Conservation (phyloP, 2,329 filamentous ascomycete genomes). For the Grosmannia huntii region DNA sequence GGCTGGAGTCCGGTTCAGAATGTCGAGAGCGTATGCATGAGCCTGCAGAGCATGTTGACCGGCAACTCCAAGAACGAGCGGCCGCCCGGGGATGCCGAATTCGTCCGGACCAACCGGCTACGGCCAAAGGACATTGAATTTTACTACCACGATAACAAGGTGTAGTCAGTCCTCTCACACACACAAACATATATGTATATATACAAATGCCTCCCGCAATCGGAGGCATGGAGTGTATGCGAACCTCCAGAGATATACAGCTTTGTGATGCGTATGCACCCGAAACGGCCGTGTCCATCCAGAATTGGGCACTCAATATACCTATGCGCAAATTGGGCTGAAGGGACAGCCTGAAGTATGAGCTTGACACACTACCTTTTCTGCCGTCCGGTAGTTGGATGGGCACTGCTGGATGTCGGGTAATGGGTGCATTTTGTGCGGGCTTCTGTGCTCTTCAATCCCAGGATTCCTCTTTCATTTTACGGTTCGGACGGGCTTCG, state of each 20-base stretch:
- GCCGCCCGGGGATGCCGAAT: slow-evolving; percentile 80
- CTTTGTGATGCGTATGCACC: background rate
- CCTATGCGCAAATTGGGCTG: background rate
- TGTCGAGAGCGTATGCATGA: slow-evolving; percentile 94
- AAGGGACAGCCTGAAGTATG: too few species aligned
- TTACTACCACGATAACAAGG: slow-evolving; percentile 80
- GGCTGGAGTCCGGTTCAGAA: slow-evolving; percentile 97
- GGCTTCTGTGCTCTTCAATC: too few species aligned
- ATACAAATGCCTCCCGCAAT: background rate
- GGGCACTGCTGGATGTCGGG: too few species aligned
- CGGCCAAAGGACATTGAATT: slow-evolving; percentile 85
- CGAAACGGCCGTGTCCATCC: background rate
- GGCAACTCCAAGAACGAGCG: slow-evolving; percentile 87
- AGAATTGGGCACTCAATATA: background rate
- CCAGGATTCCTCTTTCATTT: too few species aligned
- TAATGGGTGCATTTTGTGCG: too few species aligned
- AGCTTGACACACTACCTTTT: too few species aligned
- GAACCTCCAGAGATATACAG: background rate
- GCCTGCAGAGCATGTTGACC: slow-evolving; percentile 94
- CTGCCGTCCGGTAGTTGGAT: too few species aligned
- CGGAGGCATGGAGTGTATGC: background rate
- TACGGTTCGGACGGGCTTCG: too few species aligned
- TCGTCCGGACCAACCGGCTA: slow-evolving; percentile 66
- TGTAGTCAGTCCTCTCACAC: slow-evolving; percentile 27
- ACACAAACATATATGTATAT: background rate